phyloP scores from a whole-genome alignment of 768 basidiomycete species.

The Mycena alexandri region DNA sequence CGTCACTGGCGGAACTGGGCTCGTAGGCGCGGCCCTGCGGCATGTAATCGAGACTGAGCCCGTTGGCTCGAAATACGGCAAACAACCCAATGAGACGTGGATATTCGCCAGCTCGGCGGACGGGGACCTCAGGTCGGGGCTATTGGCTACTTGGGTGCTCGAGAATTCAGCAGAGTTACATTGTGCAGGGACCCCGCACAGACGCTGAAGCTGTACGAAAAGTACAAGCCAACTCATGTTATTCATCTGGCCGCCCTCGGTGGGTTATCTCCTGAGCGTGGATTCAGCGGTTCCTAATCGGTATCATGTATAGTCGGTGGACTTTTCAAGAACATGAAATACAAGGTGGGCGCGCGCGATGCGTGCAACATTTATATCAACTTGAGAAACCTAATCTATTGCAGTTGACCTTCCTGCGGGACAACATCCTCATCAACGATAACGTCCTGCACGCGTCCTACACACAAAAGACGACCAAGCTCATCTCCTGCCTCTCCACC shows the following conservation, averaged over 20 bases:
- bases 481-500: slow-evolving; percentile 96
- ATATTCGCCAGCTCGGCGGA: slow-evolving; percentile 73
- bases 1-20: slow-evolving; percentile 77
- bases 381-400: not conserved
- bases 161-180: not conserved
- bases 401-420: slow-evolving; percentile 91
- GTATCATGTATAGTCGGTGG: slow-evolving; percentile 77
- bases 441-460: slow-evolving; percentile 87
- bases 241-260: slow-evolving; percentile 79
- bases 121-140: slow-evolving; percentile 72
- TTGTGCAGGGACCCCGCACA: slow-evolving; percentile 48
- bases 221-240: slow-evolving; percentile 95
- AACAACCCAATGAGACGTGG: slow-evolving; percentile 73
- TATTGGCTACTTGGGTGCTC: not conserved
- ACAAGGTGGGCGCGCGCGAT: slow-evolving; percentile 68
- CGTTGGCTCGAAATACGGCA: slow-evolving; percentile 71
- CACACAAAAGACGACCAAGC: slow-evolving; percentile 73
- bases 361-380: not conserved
- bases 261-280: not conserved
- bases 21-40: slow-evolving; percentile 74
- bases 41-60: slow-evolving; percentile 74
- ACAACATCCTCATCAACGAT: slow-evolving; percentile 96
- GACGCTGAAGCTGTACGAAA: slow-evolving; percentile 83
- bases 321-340: slow-evolving; percentile 95
- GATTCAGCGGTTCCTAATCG: slow-evolving; percentile 4